Base-by-base conservation (phyloP, 2,329 filamentous ascomycete genomes). In the Fusarium fujikuroi region DNA sequence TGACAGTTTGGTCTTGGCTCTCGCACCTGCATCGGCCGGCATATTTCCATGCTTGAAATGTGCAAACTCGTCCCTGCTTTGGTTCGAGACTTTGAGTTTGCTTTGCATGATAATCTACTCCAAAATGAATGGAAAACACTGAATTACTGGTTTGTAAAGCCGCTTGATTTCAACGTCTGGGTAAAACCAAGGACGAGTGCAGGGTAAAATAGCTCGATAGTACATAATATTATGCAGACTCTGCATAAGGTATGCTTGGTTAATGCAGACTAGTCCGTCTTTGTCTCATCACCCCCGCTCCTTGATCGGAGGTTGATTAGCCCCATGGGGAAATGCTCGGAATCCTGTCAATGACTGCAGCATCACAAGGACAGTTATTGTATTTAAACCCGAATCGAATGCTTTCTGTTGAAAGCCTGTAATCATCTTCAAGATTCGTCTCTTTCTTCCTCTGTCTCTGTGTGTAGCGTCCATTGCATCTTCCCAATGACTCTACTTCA, bases 321-420 rank as follows among this genome's bases (percentile, higher is more conserved):
- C 70, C 14, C 44, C 40, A 73, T 71, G 71, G 71, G 70, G 71
- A 64, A 73, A 73, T 73, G 42, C 37, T 73, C 70, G 71, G 71
- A 60, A 47, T 65, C 47, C 25, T 23, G 34, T 25, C 56, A 15
- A 23, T 37, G 30, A 58, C 28, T 25, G 11, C 12, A 43, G 4
- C 63, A 47, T 42, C 18, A 14, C 18, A 44, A 56, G 43, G 16
- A 28, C 18, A 46, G 40, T 28, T 34, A 25, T 47, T 19, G 8
- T 65, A 65, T 63, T 63, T 65, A 65, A 65, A 62, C 15, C n/a
- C 6, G 16, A 30, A 19, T 25, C 8, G 3, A 44, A 19, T 34
- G 5, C 23, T 37, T 53, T 9, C 34, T 11, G 6, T 37, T 37
- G 32, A 21, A 28, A 37, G 18, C 3, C 14, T 16, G 49, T 28